A percentile compares a stretch with the other conserved stretches of the same genome.
These are phyloP conservation scores for Lentinula aciculospora DNA, from an alignment of 768 basidiomycete species.

Conservation along the genomic window DNA sequence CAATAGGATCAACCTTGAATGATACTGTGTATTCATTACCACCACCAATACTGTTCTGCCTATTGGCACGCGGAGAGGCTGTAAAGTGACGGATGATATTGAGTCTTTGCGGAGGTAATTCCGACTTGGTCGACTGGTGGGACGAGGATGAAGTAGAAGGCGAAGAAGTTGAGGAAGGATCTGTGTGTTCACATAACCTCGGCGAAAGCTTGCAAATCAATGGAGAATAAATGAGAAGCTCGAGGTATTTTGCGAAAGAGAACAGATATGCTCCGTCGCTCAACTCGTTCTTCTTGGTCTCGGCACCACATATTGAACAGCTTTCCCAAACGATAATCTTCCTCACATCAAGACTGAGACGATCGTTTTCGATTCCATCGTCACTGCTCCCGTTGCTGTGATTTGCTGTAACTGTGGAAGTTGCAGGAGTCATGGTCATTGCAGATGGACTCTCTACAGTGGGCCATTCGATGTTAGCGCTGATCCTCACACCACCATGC, in stretches of 20 bases:
- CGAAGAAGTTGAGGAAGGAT: conserved; percentile 18
- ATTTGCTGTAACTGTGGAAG: background rate
- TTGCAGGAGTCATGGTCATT: background rate
- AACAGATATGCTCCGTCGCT: conserved; percentile 44
- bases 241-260: conserved; percentile 55
- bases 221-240: conserved; percentile 45
- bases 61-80: conserved; percentile 16
- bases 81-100: conserved; percentile 37
- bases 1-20: conserved; percentile 38
- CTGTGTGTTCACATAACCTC: conserved; percentile 43
- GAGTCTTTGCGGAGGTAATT: background rate
- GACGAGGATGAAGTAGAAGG: conserved; percentile 17
- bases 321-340: conserved; percentile 38
- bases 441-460: background rate
- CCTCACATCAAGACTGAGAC: background rate
- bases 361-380: background rate
- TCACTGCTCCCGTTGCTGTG: background rate
- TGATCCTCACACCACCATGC: conserved; percentile 26
- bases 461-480: conserved; percentile 13
- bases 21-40: conserved; percentile 24
- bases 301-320: conserved; percentile 41
- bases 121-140: background rate
- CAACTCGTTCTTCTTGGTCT: conserved; percentile 29
- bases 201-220: conserved; percentile 27
- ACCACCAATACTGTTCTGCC: background rate